These are phyloP conservation scores for Aspergillus transmontanensis DNA, from an alignment of 2,329 filamentous ascomycete genomes.

Conservation along the genomic window DNA sequence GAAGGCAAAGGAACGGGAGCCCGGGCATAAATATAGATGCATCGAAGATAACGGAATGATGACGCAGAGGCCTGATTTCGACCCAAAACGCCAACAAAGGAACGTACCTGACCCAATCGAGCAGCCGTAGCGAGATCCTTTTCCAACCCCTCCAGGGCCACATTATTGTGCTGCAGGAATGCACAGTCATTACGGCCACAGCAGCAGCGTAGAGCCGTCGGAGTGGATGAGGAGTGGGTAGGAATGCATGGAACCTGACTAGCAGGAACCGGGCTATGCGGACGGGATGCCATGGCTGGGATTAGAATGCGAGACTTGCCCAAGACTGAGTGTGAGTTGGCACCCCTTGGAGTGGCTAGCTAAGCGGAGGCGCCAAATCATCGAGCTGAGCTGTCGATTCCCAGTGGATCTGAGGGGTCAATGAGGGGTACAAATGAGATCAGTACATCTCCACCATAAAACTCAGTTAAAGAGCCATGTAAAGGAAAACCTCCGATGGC, in stretches of 20 bases:
- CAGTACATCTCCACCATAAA: conserved; percentile 3
- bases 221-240: conserved; percentile 30
- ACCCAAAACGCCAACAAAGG: conserved; percentile 7
- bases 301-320: conserved; percentile 16
- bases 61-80: background rate
- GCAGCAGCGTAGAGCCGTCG: conserved; percentile 64
- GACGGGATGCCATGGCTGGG: conserved; percentile 29
- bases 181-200: conserved; percentile 80
- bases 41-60: background rate
- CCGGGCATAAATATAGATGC: background rate
- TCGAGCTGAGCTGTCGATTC: conserved; percentile 13
- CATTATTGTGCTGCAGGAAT: conserved; percentile 78
- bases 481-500: background rate
- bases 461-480: background rate
- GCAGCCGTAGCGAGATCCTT: conserved; percentile 85
- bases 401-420: conserved; percentile 7
- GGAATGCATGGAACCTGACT: conserved; percentile 34
- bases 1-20: conserved; percentile 3
- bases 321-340: conserved; percentile 24
- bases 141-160: conserved; percentile 77
- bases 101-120: conserved; percentile 85
- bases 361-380: conserved; percentile 22
- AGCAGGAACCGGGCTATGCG: conserved; percentile 27
- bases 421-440: conserved; percentile 3
- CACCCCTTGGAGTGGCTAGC: conserved; percentile 29